Evolutionary conservation across 306 rosid species (phyloP).

Genomic region (Castanea sativa): DNA sequence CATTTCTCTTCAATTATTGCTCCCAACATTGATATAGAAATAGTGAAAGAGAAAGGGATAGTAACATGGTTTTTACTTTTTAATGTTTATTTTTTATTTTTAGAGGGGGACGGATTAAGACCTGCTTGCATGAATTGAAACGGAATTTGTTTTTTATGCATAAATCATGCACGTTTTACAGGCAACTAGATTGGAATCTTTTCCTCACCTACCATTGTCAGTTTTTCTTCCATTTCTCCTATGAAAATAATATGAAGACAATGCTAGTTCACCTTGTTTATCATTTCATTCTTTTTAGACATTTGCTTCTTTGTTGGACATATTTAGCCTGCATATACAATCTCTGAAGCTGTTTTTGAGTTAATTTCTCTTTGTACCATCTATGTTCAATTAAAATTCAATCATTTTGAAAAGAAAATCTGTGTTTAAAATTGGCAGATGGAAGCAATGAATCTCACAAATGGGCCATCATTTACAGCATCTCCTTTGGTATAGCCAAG

Average conservation of each 20-base stretch:
- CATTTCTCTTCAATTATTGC: too few relatives aligned
- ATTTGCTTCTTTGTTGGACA: background rate
- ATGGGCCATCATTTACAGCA: conserved; percentile 60
- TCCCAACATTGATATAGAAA: background rate
- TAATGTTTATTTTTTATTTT: background rate
- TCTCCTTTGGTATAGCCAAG: conserved; percentile 69
- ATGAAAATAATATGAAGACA: background rate
- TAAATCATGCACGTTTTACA: background rate
- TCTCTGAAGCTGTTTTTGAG: too few relatives aligned
- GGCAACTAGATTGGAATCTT: background rate
- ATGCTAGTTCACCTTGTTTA: background rate
- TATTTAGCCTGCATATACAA: background rate
- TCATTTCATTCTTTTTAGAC: background rate
- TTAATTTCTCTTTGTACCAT: too few relatives aligned
- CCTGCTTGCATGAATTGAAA: background rate
- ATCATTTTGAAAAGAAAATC: conserved; percentile 16
- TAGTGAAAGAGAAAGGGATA: background rate
- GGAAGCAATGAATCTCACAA: conserved; percentile 57
- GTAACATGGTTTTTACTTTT: background rate
- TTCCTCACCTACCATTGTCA: conserved; percentile 11
- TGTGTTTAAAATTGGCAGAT: conserved; percentile 44
- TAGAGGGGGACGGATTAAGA: background rate
- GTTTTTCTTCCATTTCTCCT: background rate
- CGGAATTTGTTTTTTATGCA: background rate
- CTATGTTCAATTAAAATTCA: background rate